Percentiles rank a stretch among this genome's conserved stretches.
Evolutionary conservation across 2,329 filamentous ascomycete species (phyloP).

Genomic region (Tolypocladium tropicale): DNA sequence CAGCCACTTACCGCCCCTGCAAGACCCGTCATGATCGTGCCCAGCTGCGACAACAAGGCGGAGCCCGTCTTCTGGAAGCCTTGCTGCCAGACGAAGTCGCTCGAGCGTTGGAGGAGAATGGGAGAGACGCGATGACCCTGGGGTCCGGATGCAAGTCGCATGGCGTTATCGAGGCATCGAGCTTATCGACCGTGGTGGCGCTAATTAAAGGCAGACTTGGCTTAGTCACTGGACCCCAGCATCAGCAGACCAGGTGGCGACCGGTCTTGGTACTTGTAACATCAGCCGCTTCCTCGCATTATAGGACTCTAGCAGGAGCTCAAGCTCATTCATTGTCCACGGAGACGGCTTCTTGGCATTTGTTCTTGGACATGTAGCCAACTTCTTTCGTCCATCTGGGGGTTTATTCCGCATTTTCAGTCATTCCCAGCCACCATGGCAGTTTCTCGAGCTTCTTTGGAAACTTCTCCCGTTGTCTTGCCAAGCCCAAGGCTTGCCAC

Average conservation of each 20-base stretch:
- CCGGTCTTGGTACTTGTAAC: no score
- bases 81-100: not conserved
- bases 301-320: no score
- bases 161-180: not conserved
- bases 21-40: slow-evolving; percentile 6
- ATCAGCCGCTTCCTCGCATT: no score
- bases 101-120: not conserved
- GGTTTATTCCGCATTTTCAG: no score
- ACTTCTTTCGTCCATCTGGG: no score
- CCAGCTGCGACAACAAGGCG: not conserved
- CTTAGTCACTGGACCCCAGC: slow-evolving; percentile 2
- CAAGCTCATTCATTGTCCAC: not conserved
- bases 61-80: not conserved
- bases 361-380: not conserved
- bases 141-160: slow-evolving; percentile 6
- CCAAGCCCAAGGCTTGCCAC: not conserved
- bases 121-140: slow-evolving; percentile 4
- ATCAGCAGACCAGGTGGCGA: not conserved
- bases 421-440: no score
- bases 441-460: no score
- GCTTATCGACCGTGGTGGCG: not conserved
- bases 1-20: not conserved
- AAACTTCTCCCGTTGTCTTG: no score
- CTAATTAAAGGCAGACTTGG: not conserved
- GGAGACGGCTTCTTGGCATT: no score